Evolutionary conservation across 2,329 filamentous ascomycete species (phyloP), one percentile per base, ranked within the genome.

Genomic region (Emergomyces orientalis): DNA sequence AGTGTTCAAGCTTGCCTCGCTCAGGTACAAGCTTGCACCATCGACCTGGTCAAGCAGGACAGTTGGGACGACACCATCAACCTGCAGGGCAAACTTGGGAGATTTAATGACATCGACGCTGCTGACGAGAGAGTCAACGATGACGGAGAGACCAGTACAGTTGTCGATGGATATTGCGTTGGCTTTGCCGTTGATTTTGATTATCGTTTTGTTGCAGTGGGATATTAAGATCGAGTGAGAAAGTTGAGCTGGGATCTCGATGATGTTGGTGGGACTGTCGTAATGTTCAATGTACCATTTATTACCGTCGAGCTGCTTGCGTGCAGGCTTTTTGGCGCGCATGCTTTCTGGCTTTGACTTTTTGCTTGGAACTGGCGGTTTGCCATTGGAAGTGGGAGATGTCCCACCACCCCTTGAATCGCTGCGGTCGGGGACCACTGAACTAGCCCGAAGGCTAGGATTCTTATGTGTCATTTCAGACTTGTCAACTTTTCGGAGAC

Each of bases 401-500:
- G 77, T 75, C 49, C 80, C 79, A 64, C 81, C 82, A 27, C 82
- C 84, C 34, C 76, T 75, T 57, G 78, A 79, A 61, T 80, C 78
- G 61, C 81, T 82, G 63, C 82, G 78, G 63, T 81, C 81, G 1
- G 89, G 82, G 2, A 93, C 90, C 1, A 85, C 83, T 14, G 89
- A 88, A 65, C 81, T 81, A 30, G 89, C 84, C 66, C 94, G 87
- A 63, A 99, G 81, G 11, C 87, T 85, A 17, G 94, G 94, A 77
- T 99, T 99, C 81, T 97, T 97, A 79, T 99, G 94, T 64, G 94
- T 99, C 93, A 97, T 97, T 76, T 97, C 83, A 61, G 89, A 94
- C 73, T 88, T 88, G 78, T 97, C 93, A 59, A 99, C 94, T 80
- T 97, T 99, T 68, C 89, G 88, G 43, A 99, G 82, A 39, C 89